Conservation (phyloP, 352 stramenopile genomes). For the Blastocystis sp. region DNA sequence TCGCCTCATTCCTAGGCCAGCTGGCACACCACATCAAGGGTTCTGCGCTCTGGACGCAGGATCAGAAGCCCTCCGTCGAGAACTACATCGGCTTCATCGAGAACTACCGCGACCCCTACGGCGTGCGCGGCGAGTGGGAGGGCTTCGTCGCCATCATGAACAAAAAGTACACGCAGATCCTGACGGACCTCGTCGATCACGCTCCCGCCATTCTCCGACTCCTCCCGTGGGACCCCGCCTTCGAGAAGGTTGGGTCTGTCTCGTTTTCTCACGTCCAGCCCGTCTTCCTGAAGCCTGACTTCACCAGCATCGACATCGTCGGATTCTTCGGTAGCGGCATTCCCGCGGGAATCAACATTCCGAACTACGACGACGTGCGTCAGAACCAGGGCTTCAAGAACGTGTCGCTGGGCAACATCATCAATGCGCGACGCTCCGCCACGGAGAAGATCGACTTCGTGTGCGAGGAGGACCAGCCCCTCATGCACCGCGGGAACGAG, state of each 20-base stretch:
- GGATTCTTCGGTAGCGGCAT: slow-evolving; percentile 74
- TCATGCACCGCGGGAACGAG: slow-evolving; percentile 73
- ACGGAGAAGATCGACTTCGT: slow-evolving; percentile 73
- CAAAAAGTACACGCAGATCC: slow-evolving; percentile 74
- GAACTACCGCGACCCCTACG: slow-evolving; percentile 75
- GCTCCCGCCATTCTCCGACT: slow-evolving; percentile 73
- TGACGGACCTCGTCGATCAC: slow-evolving; percentile 74
- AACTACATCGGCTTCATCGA: slow-evolving; percentile 76
- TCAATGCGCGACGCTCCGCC: slow-evolving; percentile 50
- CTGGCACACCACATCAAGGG: slow-evolving; percentile 75
- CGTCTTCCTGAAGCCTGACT: slow-evolving; percentile 75
- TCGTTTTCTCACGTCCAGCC: not conserved
- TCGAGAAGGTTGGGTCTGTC: slow-evolving; percentile 74
- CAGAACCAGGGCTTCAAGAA: slow-evolving; percentile 76
- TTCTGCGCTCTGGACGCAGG: slow-evolving; percentile 74
- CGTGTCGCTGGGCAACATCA: slow-evolving; percentile 75
- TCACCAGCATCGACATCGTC: slow-evolving; percentile 76
- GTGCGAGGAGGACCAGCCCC: slow-evolving; percentile 73
- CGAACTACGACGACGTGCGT: slow-evolving; percentile 76
- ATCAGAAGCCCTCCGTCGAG: slow-evolving; percentile 75
- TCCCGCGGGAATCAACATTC: slow-evolving; percentile 76
- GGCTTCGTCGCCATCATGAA: slow-evolving; percentile 76
- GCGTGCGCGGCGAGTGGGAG: slow-evolving; percentile 75
- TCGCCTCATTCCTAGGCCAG: slow-evolving; percentile 36
- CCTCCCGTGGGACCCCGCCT: slow-evolving; percentile 74